Conservation (phyloP, 495 filamentous ascomycete genomes). For the Beverwykella pulmonaria region DNA sequence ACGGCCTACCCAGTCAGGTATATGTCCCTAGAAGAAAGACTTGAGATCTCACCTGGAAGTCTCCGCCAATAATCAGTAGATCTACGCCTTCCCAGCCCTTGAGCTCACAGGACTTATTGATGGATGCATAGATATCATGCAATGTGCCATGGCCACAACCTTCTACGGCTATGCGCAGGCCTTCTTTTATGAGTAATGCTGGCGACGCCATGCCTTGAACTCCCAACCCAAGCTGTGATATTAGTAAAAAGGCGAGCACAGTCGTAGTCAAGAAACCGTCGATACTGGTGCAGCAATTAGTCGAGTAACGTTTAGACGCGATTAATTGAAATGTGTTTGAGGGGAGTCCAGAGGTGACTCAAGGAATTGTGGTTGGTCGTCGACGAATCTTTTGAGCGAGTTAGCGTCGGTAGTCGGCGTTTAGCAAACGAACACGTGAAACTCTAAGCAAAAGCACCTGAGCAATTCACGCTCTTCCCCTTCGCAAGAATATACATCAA, state of each 20-base stretch:
- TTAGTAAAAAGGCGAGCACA: no score
- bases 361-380: no score
- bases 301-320: neutral
- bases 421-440: conserved; percentile 8
- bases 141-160: conserved; percentile 93
- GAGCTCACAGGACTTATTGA: conserved; percentile 61
- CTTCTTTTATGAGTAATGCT: conserved; percentile 30
- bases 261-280: no score
- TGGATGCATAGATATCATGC: conserved; percentile 82
- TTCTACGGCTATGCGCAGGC: conserved; percentile 65
- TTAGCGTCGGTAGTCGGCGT: conserved; percentile 26
- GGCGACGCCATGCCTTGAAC: conserved; percentile 24
- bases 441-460: neutral
- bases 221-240: neutral
- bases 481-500: neutral
- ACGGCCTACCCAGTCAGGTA: conserved; percentile 61
- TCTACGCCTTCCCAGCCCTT: conserved; percentile 78
- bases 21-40: neutral
- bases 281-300: neutral
- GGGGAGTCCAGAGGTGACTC: no score
- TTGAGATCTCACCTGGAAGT: conserved; percentile 72
- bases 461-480: neutral
- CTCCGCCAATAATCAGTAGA: conserved; percentile 83
- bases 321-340: no score
- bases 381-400: neutral